Evolutionary conservation across 352 stramenopile genomes (phyloP).

Genomic region (Phytopythium mirpurense): DNA sequence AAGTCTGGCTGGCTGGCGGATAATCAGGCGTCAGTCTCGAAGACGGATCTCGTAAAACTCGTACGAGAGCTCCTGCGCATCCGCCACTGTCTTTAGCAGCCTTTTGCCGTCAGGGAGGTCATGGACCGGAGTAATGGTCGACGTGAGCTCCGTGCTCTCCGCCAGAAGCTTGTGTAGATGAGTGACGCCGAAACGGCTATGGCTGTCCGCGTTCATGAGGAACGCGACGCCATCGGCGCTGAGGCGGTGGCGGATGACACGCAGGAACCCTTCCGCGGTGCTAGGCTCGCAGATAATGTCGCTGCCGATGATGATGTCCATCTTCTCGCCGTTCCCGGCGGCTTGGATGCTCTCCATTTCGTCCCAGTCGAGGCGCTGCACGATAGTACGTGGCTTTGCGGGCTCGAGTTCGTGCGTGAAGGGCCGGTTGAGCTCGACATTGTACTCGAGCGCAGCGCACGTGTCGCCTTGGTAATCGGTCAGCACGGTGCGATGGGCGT

Average conservation of each 20-base stretch:
- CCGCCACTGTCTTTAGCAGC: conserved; percentile 71
- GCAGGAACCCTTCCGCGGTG: conserved; percentile 83
- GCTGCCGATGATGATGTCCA: conserved; percentile 80
- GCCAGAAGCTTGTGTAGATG: conserved; percentile 67
- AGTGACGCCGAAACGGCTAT: conserved; percentile 79
- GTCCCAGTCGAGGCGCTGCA: conserved; percentile 78
- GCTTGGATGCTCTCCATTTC: conserved; percentile 53
- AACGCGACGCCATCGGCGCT: conserved; percentile 55
- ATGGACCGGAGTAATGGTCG: conserved; percentile 63
- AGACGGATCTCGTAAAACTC: conserved; percentile 83
- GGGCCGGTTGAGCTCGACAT: conserved; percentile 63
- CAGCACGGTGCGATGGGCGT: conserved; percentile 52
- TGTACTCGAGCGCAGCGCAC: conserved; percentile 69
- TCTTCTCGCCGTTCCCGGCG: conserved; percentile 27
- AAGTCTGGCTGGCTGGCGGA: not conserved
- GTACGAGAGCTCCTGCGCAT: conserved; percentile 77
- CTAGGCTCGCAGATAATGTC: conserved; percentile 87
- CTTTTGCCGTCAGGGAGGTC: conserved; percentile 45
- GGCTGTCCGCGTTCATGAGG: conserved; percentile 84
- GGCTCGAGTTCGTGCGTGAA: conserved; percentile 68
- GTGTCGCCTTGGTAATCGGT: conserved; percentile 87
- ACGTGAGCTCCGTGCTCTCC: conserved; percentile 48
- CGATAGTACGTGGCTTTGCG: conserved; percentile 39
- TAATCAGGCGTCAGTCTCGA: not conserved
- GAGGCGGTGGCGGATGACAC: conserved; percentile 63